These are phyloP conservation scores for Paxillus involutus DNA, from an alignment of 768 basidiomycete genomes.

Conservation along the genomic window DNA sequence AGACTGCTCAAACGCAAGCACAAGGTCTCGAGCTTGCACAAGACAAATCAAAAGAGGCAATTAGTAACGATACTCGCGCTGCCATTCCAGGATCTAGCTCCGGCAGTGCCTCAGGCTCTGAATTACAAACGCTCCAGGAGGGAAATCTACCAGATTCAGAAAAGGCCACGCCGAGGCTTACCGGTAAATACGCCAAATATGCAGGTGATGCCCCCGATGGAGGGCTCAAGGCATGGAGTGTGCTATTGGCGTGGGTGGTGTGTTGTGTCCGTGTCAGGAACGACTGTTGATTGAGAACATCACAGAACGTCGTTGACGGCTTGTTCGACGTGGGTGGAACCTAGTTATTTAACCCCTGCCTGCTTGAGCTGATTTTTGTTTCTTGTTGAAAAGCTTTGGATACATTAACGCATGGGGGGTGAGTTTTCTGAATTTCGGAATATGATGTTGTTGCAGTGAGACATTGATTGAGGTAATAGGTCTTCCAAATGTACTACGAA, in stretches of 20 bases:
- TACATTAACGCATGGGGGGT: too few relatives aligned
- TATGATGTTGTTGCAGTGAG: not conserved
- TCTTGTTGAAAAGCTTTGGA: too few relatives aligned
- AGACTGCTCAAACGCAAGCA: not conserved
- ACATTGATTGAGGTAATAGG: constrained; percentile 33
- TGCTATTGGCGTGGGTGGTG: too few relatives aligned
- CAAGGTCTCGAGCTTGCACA: not conserved
- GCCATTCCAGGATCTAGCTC: not conserved
- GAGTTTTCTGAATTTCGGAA: too few relatives aligned
- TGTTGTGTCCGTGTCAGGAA: too few relatives aligned
- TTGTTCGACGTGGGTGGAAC: too few relatives aligned
- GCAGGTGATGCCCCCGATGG: too few relatives aligned
- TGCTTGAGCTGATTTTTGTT: too few relatives aligned
- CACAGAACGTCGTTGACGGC: too few relatives aligned
- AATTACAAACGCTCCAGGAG: constrained; percentile 13
- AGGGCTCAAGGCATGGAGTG: too few relatives aligned
- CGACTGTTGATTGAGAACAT: too few relatives aligned
- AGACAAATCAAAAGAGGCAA: not conserved
- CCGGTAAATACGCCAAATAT: constrained; percentile 8
- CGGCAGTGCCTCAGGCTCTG: not conserved
- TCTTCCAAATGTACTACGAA: constrained; percentile 75
- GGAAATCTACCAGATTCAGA: constrained; percentile 6
- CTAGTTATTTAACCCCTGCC: too few relatives aligned
- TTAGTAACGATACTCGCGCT: not conserved
- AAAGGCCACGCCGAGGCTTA: not conserved